These are phyloP conservation scores for Geoglossum cookeanum DNA, from an alignment of 2,329 filamentous ascomycete genomes.

Conservation along the genomic window DNA sequence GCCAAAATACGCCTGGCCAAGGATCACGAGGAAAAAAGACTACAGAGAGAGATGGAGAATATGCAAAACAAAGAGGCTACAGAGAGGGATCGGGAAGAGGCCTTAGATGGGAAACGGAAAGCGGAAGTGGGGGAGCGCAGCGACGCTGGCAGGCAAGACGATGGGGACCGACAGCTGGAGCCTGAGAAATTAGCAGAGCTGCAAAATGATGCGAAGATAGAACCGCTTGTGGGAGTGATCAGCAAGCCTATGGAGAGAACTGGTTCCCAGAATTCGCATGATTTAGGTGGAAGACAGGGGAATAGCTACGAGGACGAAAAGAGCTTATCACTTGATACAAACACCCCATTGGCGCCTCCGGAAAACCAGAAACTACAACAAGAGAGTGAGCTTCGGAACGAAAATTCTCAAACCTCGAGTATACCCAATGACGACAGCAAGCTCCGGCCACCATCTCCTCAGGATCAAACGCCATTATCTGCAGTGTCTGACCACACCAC, in stretches of 20 bases:
- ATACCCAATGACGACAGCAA: constrained; percentile 29
- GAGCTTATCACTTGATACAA: background rate
- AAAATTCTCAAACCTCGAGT: constrained; percentile 47
- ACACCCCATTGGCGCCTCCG: constrained; percentile 14
- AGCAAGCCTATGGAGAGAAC: background rate
- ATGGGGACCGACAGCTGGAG: background rate
- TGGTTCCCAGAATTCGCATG: background rate
- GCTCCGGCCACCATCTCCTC: constrained; percentile 31
- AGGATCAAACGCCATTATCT: constrained; percentile 35
- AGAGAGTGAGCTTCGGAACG: constrained; percentile 24
- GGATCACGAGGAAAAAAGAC: constrained; percentile 28
- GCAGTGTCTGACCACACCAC: constrained; percentile 37
- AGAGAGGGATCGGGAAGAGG: constrained; percentile 14
- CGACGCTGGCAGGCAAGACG: background rate
- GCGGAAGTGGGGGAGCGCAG: background rate
- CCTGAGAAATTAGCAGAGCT: background rate
- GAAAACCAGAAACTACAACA: constrained; percentile 17
- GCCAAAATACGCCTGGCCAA: constrained; percentile 25
- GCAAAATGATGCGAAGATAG: background rate
- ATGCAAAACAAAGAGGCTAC: constrained; percentile 16
- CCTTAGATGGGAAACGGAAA: background rate
- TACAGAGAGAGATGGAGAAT: constrained; percentile 8
- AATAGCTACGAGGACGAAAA: background rate
- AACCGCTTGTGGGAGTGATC: background rate
- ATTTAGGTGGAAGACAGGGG: background rate